These are phyloP conservation scores for Yamadazyma tumulicola DNA, from an alignment of 805 yeast genomes.

Conservation along the genomic window DNA sequence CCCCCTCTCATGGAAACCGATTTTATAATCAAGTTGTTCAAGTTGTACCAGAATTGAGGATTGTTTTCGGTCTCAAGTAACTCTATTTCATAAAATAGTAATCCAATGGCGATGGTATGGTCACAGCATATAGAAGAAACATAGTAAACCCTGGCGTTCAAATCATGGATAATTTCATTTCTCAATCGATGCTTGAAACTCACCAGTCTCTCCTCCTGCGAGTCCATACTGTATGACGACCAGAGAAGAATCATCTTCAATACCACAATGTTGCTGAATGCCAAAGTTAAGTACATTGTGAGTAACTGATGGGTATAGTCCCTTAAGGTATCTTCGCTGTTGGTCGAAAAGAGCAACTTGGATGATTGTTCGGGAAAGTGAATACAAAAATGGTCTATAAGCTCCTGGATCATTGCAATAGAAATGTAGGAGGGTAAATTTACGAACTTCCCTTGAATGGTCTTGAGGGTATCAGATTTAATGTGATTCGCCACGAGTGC, in stretches of 20 bases:
- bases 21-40: conserved; percentile 1
- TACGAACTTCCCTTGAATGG: not conserved
- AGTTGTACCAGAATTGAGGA: not conserved
- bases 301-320: not conserved
- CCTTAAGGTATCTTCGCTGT: not conserved
- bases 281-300: not conserved
- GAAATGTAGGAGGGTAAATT: not conserved
- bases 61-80: not conserved
- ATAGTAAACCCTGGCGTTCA: conserved; percentile 1
- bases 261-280: conserved; percentile 2
- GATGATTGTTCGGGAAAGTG: conserved; percentile 1
- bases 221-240: not conserved
- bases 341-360: not conserved
- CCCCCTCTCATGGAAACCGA: conserved; percentile 3
- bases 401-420: not conserved
- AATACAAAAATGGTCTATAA: conserved; percentile 2
- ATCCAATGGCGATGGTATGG: conserved; percentile 3
- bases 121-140: conserved; percentile 3
- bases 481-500: not conserved
- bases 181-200: not conserved
- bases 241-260: conserved; percentile 2
- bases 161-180: not conserved
- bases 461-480: not conserved
- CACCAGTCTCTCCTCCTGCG: not conserved
- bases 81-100: conserved; percentile 1